Base-by-base conservation (phyloP, 1,284 basidiomycete genomes). In the Melanopsichium pennsylvanicum region DNA sequence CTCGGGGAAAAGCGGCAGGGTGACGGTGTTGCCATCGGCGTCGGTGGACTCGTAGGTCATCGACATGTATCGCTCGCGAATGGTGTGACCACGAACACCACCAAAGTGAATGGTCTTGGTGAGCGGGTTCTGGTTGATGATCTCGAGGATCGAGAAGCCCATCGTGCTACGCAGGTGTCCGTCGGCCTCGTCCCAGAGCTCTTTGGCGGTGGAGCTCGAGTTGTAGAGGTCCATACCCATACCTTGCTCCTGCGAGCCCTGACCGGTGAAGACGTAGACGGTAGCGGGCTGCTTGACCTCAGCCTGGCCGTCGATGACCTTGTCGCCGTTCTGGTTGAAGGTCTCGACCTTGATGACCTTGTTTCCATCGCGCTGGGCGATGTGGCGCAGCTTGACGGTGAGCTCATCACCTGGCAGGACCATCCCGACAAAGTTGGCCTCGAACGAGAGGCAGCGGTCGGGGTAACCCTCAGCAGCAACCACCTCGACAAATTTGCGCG, bases 221-320 rank as follows among this genome's bases (percentile, higher is more conserved):
- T 88, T 90, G 86, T 97, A 98, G 4, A 98, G 87, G 75, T 97
- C 94, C 94, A 98, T 97, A 34, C 96, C 95, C 95, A 98, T 98
- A 32, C 94, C 93, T 41, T 90, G 89, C 83, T 98, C 95, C 83
- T 98, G 96, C 21, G 93, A 97, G 51, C 95, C 95, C 82, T 98
- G 95, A 43, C 95, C 95, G 48, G 95, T 98, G 86, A 97, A 97
- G 78, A 97, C 93, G 78, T 97, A 97, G 43, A 92, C 92, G 15
- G 94, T 96, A 13, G 70, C 56, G 11, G 73, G 75, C 83, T 97
- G 95, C 13, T 88, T 88, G 67, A 97, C 92, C 82, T 97, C 93
- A 42, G 95, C 91, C 18, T 90, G 87, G 35, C 95, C 95, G 68
- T 91, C 89, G 37, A 97, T 85, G 52, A 97, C 93, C 83, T 92